phyloP scores from a whole-genome alignment of 2,329 filamentous ascomycete genomes.

The Colletotrichum salicis region DNA sequence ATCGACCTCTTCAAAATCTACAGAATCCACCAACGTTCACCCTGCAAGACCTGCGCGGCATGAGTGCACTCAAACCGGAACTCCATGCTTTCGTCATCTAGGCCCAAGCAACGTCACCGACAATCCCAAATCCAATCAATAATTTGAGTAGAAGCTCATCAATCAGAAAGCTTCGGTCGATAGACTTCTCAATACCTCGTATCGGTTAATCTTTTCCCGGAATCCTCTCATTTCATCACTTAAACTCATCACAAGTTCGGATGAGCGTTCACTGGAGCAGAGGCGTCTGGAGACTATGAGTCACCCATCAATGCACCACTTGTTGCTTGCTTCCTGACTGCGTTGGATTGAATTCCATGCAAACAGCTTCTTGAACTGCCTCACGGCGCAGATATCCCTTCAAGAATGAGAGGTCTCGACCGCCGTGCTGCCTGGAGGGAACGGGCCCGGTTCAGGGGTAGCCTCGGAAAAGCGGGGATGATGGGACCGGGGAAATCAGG shows the following conservation, averaged over 20 bases:
- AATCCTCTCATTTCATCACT: not conserved
- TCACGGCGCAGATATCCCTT: not conserved
- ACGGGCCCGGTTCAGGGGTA: not conserved
- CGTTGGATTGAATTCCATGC: not conserved
- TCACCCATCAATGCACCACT: not conserved
- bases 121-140: not conserved
- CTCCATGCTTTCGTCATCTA: no score
- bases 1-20: no score
- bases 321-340: not conserved
- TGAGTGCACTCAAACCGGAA: not conserved
- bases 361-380: not conserved
- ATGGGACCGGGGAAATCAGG: constrained; percentile 7
- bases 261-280: not conserved
- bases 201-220: not conserved
- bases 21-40: not conserved
- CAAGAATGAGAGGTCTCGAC: not conserved
- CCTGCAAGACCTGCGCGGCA: not conserved
- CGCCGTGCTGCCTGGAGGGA: constrained; percentile 15
- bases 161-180: not conserved
- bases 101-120: not conserved
- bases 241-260: not conserved
- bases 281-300: not conserved
- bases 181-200: not conserved
- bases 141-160: fast-evolving
- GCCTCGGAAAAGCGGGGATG: not conserved